Evolutionary conservation across 2,329 filamentous ascomycete species (phyloP).

Genomic region (Eutypella sp.): DNA sequence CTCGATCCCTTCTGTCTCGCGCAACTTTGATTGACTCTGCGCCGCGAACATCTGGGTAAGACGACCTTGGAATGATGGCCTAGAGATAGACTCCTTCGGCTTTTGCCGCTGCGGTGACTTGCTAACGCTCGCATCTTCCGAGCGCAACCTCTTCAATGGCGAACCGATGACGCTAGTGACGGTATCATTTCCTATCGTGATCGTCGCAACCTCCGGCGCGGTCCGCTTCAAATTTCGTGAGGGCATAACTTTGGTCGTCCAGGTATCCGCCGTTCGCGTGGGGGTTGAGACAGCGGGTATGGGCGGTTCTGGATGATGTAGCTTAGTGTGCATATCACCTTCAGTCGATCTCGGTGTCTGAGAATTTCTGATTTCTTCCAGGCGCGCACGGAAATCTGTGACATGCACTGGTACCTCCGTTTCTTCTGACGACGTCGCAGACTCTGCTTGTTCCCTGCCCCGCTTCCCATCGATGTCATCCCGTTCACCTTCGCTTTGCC

Average conservation of each 20-base stretch:
- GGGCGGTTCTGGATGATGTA: slow-evolving; percentile 18
- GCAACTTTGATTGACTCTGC: slow-evolving; percentile 20
- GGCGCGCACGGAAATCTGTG: slow-evolving; percentile 31
- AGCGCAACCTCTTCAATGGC: slow-evolving; percentile 42
- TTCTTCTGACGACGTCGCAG: slow-evolving; percentile 6
- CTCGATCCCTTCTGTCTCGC: slow-evolving; percentile 8
- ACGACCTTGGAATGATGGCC: slow-evolving; percentile 39
- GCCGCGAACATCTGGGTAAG: slow-evolving; percentile 41
- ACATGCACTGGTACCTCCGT: slow-evolving; percentile 22
- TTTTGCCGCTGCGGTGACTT: slow-evolving; percentile 25
- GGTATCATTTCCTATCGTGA: slow-evolving; percentile 67
- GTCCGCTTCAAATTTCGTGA: slow-evolving; percentile 46
- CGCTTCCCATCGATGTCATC: slow-evolving; percentile 1
- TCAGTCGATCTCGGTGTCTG: slow-evolving; percentile 5
- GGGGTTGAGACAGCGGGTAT: slow-evolving; percentile 31
- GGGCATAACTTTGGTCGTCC: slow-evolving; percentile 14
- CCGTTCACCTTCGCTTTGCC: slow-evolving; percentile 4
- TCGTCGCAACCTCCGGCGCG: slow-evolving; percentile 62
- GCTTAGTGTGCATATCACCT: neutral
- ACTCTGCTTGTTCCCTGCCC: slow-evolving; percentile 1
- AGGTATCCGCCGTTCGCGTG: slow-evolving; percentile 22
- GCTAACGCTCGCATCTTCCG: slow-evolving; percentile 31
- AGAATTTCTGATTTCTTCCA: slow-evolving; percentile 22
- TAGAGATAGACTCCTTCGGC: slow-evolving; percentile 17
- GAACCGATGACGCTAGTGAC: slow-evolving; percentile 61